Conservation (phyloP, 2,329 filamentous ascomycete genomes). For the Fusarium sp. region DNA sequence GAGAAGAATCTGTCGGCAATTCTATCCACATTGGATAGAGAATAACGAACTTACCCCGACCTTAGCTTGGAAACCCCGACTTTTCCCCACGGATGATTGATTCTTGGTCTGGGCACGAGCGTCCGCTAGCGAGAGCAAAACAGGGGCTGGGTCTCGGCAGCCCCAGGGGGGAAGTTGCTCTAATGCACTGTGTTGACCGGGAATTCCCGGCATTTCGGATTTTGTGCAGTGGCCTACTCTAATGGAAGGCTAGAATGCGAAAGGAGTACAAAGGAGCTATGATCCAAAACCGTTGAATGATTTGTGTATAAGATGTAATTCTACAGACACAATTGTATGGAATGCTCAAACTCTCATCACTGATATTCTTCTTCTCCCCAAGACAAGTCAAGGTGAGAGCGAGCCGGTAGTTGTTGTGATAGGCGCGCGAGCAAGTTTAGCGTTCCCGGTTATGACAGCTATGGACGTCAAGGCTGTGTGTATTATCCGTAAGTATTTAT, state of each 20-base stretch:
- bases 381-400: conserved; percentile 5
- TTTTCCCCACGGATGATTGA: conserved; percentile 41
- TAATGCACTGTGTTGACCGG: conserved; percentile 20
- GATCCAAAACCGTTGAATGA: background rate
- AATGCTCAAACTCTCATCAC: background rate
- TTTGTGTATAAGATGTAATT: too few species aligned
- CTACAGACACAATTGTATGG: too few species aligned
- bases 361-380: background rate
- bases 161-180: conserved; percentile 9
- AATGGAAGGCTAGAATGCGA: background rate
- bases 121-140: conserved; percentile 9
- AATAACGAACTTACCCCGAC: conserved; percentile 32
- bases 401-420: conserved; percentile 26
- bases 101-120: conserved; percentile 13
- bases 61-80: conserved; percentile 39
- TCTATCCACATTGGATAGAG: background rate
- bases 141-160: conserved; percentile 30
- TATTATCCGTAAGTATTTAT: background rate
- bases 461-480: conserved; percentile 2
- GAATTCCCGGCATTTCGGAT: conserved; percentile 32
- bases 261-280: background rate
- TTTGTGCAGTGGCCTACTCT: background rate
- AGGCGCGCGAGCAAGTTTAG: conserved; percentile 34
- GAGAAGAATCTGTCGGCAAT: conserved; percentile 1
- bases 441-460: conserved; percentile 7